Evolutionary conservation across 768 basidiomycete genomes (phyloP).

Genomic region (Crepidotus variabilis): DNA sequence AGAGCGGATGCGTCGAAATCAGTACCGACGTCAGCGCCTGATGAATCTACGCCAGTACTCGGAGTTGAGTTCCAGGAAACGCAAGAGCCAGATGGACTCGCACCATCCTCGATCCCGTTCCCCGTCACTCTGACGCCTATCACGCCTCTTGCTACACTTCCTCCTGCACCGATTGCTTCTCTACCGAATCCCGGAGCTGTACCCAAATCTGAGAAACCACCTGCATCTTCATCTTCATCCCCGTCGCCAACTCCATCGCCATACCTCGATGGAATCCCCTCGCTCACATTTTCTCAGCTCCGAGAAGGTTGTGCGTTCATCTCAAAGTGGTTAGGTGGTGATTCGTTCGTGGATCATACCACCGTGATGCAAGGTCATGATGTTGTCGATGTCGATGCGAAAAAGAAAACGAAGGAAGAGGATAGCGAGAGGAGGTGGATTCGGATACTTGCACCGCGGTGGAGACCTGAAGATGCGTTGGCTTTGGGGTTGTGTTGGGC

Average conservation of each 20-base stretch:
- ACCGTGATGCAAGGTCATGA: no score
- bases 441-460: not conserved
- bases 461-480: conserved; percentile 2
- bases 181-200: no score
- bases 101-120: no score
- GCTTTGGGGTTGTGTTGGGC: conserved; percentile 2
- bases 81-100: not conserved
- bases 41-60: no score
- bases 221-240: no score
- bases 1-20: no score
- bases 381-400: no score
- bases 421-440: not conserved
- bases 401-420: not conserved
- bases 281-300: conserved; percentile 1
- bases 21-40: no score
- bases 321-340: not conserved
- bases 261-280: not conserved
- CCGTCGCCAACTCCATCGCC: not conserved
- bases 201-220: no score
- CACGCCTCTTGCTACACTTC: no score
- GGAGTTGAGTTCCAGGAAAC: not conserved
- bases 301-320: conserved; percentile 4
- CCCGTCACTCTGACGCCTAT: no score
- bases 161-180: no score
- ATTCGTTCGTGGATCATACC: not conserved